Conservation (phyloP, 2,329 filamentous ascomycete genomes). For the Hysterium pulicare region DNA sequence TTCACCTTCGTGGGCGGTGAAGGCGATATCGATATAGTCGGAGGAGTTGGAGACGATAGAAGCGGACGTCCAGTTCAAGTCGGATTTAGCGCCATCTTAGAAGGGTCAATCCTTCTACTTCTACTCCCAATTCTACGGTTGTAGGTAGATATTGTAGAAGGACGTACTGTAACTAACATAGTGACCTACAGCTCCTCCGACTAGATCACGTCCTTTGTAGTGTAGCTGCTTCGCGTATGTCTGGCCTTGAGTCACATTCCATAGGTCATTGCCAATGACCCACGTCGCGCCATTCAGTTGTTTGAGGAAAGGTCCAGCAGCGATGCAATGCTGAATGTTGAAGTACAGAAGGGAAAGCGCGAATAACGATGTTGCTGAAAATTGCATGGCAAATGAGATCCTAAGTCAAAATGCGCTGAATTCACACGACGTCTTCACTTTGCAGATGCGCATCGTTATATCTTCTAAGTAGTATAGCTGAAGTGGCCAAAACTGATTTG, state of each 20-base stretch:
- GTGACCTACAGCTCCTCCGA: slow-evolving; percentile 41
- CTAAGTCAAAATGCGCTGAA: too few species aligned
- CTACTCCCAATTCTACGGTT: background rate
- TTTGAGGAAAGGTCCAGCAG: slow-evolving; percentile 25
- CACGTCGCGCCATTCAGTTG: slow-evolving; percentile 32
- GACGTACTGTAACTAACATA: slow-evolving; percentile 46
- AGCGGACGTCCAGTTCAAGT: slow-evolving; percentile 49
- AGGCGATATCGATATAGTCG: slow-evolving; percentile 49
- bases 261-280: slow-evolving; percentile 40
- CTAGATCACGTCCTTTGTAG: slow-evolving; percentile 42
- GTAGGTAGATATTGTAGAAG: too few species aligned
- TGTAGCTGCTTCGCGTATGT: slow-evolving; percentile 41
- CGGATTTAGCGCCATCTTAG: slow-evolving; percentile 45
- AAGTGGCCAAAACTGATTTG: too few species aligned
- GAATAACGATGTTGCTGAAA: too few species aligned
- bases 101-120: too few species aligned
- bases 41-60: slow-evolving; percentile 39
- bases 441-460: too few species aligned
- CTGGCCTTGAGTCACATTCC: slow-evolving; percentile 41
- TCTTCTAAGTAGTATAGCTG: too few species aligned
- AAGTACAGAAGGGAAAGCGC: background rate
- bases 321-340: background rate
- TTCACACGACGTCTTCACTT: too few species aligned
- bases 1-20: slow-evolving; percentile 47
- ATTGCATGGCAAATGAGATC: too few species aligned